phyloP scores from a whole-genome alignment of 1,284 basidiomycete species.

The Leccinum griseonigrum region DNA sequence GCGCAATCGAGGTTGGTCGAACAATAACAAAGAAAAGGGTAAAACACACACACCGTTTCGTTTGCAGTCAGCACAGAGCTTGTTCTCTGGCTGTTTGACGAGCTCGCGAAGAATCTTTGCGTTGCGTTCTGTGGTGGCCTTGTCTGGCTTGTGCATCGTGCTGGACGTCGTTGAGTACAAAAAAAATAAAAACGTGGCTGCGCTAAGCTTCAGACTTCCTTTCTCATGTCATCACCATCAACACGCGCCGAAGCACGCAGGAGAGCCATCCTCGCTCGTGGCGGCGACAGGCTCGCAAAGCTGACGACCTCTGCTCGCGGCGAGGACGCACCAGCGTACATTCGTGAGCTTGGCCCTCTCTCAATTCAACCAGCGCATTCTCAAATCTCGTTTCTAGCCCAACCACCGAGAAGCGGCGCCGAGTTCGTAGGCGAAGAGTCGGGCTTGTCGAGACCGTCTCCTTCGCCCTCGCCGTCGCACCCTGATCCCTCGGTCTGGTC shows the following conservation, averaged over 20 bases:
- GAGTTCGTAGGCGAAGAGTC: conserved; percentile 63
- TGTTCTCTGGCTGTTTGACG: conserved; percentile 89
- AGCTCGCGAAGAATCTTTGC: conserved; percentile 79
- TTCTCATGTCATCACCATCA: conserved; percentile 39
- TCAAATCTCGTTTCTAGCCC: conserved; percentile 8
- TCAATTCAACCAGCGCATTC: background rate
- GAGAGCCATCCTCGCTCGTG: conserved; percentile 66
- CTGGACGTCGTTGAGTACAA: too few species aligned
- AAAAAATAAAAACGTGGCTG: background rate
- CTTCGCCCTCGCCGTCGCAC: conserved; percentile 17
- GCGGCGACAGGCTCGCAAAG: conserved; percentile 69
- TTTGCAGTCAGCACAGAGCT: conserved; percentile 92
- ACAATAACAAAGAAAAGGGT: background rate
- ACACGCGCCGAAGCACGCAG: conserved; percentile 70
- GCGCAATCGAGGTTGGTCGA: background rate
- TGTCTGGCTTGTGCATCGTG: conserved; percentile 74
- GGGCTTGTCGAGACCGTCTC: conserved; percentile 40
- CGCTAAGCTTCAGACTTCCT: background rate
- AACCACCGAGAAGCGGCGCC: conserved; percentile 41
- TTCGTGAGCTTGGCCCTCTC: conserved; percentile 39
- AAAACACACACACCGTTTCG: conserved; percentile 78
- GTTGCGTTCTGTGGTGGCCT: conserved; percentile 77
- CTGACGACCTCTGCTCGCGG: conserved; percentile 73
- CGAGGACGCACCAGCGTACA: conserved; percentile 61
- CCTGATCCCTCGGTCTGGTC: conserved; percentile 60